Evolutionary conservation across 768 basidiomycete genomes (phyloP).

Genomic region (Calocera viscosa): DNA sequence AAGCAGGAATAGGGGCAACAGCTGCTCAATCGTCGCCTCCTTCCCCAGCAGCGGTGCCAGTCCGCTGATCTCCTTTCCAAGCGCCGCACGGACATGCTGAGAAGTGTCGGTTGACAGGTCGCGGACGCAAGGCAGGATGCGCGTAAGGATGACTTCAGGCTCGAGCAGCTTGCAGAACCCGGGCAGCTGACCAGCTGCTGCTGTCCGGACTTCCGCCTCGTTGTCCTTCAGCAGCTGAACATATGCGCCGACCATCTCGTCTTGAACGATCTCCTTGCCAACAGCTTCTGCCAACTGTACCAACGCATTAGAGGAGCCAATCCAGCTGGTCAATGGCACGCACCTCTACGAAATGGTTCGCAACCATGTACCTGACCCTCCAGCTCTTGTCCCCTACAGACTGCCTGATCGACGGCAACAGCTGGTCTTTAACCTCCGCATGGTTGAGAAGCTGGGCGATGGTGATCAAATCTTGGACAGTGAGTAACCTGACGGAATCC

Average conservation of each 20-base stretch:
- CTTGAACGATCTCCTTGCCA: slow-evolving; percentile 77
- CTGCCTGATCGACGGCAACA: slow-evolving; percentile 75
- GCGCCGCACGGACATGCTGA: slow-evolving; percentile 92
- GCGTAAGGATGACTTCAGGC: slow-evolving; percentile 82
- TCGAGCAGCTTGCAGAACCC: slow-evolving; percentile 92
- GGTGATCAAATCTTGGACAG: slow-evolving; percentile 89
- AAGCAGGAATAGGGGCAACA: slow-evolving; percentile 92
- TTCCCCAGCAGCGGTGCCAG: slow-evolving; percentile 88
- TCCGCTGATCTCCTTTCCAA: slow-evolving; percentile 92
- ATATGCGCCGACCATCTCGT: slow-evolving; percentile 86
- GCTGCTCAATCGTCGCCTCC: slow-evolving; percentile 87
- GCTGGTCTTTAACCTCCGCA: slow-evolving; percentile 80
- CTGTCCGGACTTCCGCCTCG: slow-evolving; percentile 95
- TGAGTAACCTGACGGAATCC: slow-evolving; percentile 90
- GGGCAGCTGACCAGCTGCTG: slow-evolving; percentile 91
- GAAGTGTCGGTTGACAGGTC: slow-evolving; percentile 87
- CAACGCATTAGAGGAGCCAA: neutral
- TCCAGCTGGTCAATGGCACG: slow-evolving; percentile 15
- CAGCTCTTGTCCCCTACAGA: slow-evolving; percentile 93
- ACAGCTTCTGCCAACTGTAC: slow-evolving; percentile 77
- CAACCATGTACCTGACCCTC: slow-evolving; percentile 98
- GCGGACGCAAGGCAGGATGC: slow-evolving; percentile 87
- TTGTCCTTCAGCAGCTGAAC: slow-evolving; percentile 93
- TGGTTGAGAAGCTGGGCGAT: slow-evolving; percentile 76
- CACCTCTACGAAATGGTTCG: slow-evolving; percentile 92